Evolutionary conservation across 1,139 yeast genomes (phyloP), one percentile per base, ranked within the genome.

Genomic region (Hemisphaericaspora lyxosophila): DNA sequence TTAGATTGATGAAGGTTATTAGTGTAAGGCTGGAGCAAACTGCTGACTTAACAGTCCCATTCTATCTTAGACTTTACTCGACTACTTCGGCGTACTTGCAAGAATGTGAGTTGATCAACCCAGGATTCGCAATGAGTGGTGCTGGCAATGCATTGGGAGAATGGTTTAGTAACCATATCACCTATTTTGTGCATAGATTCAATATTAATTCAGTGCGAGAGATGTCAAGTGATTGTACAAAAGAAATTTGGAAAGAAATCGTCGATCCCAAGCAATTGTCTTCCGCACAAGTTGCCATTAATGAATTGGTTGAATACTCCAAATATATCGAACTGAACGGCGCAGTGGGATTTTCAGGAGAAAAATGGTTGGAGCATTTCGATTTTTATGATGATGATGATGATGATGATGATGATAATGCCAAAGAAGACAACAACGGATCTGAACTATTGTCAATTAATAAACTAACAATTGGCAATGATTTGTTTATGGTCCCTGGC

Each of bases 41-140:
- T 11, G 77, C 87, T 0, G 76, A 72, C 31, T 59, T 83, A 25
- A 60, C 81, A 2, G 62, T 70, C 29, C 66, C 73, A 7, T 73
- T 70, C 46, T 88, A 89, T 57, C 57, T 86, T 39, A 68, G 80
- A 41, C 73, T 88, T 35, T 87, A 82, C 58, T 71, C 85, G 3
- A 66, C 86, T 15, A 78, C 82, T 35, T 76, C 82, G 1, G 71
- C 83, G 17, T 90, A 89, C 54, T 67, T 89, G 26, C 78, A 79
- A 36, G 96, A 88, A 55, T 87, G 96, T 58, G 98, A 92, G 57
- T 70, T 82, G 11, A 78, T 90, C 6, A 81, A 88, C 33, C 97
- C 96, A 0, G 82, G 81, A 20, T 75, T 79, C 31, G 73, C 78
- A 12, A 73, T 79, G 2, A 78, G 78, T 38, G 75, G 68, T 1